These are phyloP conservation scores for Candida ficus DNA, from an alignment of 805 yeast genomes.

Conservation along the genomic window DNA sequence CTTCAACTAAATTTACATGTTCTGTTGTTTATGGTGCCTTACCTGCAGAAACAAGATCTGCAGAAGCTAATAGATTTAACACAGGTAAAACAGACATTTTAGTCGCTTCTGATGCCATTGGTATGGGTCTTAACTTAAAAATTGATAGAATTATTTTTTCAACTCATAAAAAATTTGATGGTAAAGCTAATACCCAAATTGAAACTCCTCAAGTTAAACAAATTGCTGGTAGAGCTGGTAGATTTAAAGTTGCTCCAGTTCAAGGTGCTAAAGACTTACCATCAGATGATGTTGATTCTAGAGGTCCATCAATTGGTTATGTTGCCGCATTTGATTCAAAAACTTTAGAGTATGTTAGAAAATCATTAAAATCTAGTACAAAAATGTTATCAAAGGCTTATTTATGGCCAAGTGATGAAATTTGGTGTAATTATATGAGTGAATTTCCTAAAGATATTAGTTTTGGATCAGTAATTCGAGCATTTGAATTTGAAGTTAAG, in stretches of 20 bases:
- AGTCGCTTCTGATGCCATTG: constrained; percentile 95
- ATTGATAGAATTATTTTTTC: constrained; percentile 79
- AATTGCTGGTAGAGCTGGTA: constrained; percentile 95
- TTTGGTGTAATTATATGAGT: constrained; percentile 64
- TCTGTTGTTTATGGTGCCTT: constrained; percentile 93
- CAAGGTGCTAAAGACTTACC: neutral
- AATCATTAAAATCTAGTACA: constrained; percentile 47
- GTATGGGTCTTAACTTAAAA: constrained; percentile 91
- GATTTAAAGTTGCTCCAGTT: constrained; percentile 45
- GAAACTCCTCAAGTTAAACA: constrained; percentile 74
- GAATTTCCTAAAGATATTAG: constrained; percentile 49
- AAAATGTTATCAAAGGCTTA: constrained; percentile 53
- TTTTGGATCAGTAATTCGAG: constrained; percentile 40
- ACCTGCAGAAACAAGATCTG: constrained; percentile 90
- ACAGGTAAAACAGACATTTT: constrained; percentile 73
- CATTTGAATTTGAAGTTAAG: constrained; percentile 38
- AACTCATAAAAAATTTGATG: constrained; percentile 65
- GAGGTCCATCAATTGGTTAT: constrained; percentile 34
- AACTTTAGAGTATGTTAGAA: constrained; percentile 41
- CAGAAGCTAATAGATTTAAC: constrained; percentile 78
- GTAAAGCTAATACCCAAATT: constrained; percentile 41
- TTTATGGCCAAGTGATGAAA: constrained; percentile 73
- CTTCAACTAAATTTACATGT: constrained; percentile 55
- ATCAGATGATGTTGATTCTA: constrained; percentile 1
- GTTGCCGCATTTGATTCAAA: constrained; percentile 47